Evolutionary conservation across 129 eudicot genomes (phyloP).

Genomic region (Artemisia tridentata): DNA sequence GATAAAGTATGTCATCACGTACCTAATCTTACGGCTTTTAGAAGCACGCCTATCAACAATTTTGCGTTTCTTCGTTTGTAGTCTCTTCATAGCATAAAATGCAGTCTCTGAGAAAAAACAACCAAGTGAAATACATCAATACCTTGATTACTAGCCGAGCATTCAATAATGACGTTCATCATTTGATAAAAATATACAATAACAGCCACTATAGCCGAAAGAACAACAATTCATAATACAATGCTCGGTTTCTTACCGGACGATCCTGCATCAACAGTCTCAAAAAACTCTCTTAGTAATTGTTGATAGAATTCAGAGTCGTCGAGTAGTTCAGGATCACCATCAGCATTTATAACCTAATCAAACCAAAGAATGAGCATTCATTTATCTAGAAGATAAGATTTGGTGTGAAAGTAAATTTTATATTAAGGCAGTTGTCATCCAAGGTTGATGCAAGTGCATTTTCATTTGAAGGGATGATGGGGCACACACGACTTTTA

Average conservation of each 20-base stretch:
- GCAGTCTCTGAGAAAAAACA: conserved; percentile 55
- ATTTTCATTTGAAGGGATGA: too few species aligned
- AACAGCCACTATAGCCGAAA: background rate
- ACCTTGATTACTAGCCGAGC: background rate
- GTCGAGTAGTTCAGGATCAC: conserved; percentile 90
- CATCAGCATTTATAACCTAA: conserved; percentile 53
- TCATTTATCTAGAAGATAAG: background rate
- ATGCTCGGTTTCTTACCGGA: conserved; percentile 54
- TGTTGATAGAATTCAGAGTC: conserved; percentile 91
- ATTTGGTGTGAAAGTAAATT: background rate
- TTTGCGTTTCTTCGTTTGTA: conserved; percentile 81
- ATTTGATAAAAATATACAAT: background rate
- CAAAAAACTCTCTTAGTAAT: conserved; percentile 79
- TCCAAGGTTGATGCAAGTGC: background rate
- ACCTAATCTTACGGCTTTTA: conserved; percentile 92
- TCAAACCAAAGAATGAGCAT: conserved; percentile 3
- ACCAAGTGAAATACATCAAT: background rate
- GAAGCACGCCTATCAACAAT: conserved; percentile 92
- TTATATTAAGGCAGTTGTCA: background rate
- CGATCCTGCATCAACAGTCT: conserved; percentile 69
- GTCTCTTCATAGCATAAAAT: conserved; percentile 74
- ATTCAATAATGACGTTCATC: background rate
- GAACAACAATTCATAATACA: background rate
- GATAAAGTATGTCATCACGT: background rate
- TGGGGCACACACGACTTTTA: background rate